Evolutionary conservation across 2,329 filamentous ascomycete species (phyloP).

Genomic region (Ceratocystis cubensis): DNA sequence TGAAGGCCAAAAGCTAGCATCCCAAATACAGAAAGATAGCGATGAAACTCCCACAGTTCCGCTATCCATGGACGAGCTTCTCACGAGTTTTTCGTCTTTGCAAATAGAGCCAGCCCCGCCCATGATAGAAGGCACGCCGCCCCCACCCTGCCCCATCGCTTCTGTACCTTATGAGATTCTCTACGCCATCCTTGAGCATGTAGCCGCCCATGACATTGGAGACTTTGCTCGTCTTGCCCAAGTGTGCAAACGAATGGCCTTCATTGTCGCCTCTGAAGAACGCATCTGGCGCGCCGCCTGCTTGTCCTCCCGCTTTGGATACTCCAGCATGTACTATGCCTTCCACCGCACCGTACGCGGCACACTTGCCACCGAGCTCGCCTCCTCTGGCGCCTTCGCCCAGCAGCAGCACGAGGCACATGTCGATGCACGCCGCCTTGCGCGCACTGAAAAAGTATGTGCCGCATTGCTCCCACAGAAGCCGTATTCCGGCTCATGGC

Average conservation of each 20-base stretch:
- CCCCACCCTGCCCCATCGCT: slow-evolving; percentile 70
- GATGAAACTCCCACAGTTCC: slow-evolving; percentile 23
- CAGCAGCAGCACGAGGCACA: slow-evolving; percentile 28
- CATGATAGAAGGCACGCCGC: slow-evolving; percentile 55
- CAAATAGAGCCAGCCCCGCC: slow-evolving; percentile 56
- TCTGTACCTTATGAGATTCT: slow-evolving; percentile 73
- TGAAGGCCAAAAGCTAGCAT: slow-evolving; percentile 11
- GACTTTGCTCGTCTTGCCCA: slow-evolving; percentile 62
- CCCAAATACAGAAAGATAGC: slow-evolving; percentile 17
- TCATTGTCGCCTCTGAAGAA: slow-evolving; percentile 71
- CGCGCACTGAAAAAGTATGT: slow-evolving; percentile 20
- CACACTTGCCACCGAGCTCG: not conserved
- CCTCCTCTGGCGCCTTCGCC: slow-evolving; percentile 7
- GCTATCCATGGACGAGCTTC: slow-evolving; percentile 52
- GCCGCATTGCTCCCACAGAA: slow-evolving; percentile 29
- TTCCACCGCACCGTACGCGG: slow-evolving; percentile 47
- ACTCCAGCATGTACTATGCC: slow-evolving; percentile 69
- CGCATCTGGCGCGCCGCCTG: slow-evolving; percentile 73
- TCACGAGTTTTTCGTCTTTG: slow-evolving; percentile 60
- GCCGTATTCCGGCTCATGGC: slow-evolving; percentile 43
- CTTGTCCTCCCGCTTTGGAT: slow-evolving; percentile 59
- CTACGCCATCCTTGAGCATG: slow-evolving; percentile 59
- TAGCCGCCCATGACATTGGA: slow-evolving; percentile 63
- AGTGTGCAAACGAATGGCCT: slow-evolving; percentile 81
- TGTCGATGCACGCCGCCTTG: slow-evolving; percentile 22